These are phyloP conservation scores for Erodium chrysanthum DNA, from an alignment of 441 rosid genomes.

Conservation along the genomic window DNA sequence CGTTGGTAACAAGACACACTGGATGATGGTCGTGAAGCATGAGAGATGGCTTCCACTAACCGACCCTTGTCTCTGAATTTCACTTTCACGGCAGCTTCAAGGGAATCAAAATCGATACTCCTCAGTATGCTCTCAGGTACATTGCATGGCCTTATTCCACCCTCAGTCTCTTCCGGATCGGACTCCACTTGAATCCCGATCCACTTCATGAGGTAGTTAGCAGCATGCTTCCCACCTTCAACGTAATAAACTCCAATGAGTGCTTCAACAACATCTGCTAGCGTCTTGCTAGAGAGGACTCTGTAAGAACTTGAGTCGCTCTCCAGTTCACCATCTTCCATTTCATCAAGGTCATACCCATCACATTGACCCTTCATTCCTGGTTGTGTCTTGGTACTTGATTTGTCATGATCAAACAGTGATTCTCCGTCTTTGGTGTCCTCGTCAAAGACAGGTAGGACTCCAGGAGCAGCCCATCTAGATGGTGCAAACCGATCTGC, in stretches of 20 bases:
- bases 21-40: conserved; percentile 95
- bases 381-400: conserved; percentile 26
- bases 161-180: conserved; percentile 52
- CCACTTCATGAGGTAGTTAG: conserved; percentile 96
- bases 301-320: conserved; percentile 87
- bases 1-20: conserved; percentile 96
- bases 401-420: conserved; percentile 55
- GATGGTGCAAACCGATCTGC: conserved; percentile 99
- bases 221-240: conserved; percentile 80
- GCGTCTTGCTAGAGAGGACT: conserved; percentile 92
- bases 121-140: conserved; percentile 73
- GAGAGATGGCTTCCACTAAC: conserved; percentile 87
- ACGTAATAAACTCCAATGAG: conserved; percentile 93
- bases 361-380: conserved; percentile 20
- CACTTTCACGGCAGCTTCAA: conserved; percentile 62
- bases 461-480: conserved; percentile 99
- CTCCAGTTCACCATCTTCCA: conserved; percentile 96
- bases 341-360: conserved; percentile 56
- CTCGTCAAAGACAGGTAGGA: conserved; percentile 90
- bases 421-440: conserved; percentile 84
- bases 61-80: conserved; percentile 54
- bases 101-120: conserved; percentile 65
- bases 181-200: conserved; percentile 80
- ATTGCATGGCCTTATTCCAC: conserved; percentile 29
- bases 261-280: conserved; percentile 98